Evolutionary conservation across 371 early-diverging fungal species (phyloP).

Genomic region (Thermomucor indicae-seudaticae): DNA sequence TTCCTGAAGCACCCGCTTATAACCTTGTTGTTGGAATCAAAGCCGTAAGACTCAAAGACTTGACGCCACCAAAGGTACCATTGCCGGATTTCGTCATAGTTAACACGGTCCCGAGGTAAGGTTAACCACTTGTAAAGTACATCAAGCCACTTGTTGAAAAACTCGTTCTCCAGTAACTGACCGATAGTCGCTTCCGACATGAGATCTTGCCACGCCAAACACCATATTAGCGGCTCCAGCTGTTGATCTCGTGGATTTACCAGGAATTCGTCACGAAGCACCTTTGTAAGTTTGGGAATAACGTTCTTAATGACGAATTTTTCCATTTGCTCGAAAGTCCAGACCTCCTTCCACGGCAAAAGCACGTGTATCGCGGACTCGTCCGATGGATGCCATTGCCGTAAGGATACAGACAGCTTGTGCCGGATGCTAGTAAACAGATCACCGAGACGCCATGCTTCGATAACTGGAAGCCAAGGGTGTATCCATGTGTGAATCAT

Average conservation of each 20-base stretch:
- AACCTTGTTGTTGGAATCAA: conserved; percentile 33
- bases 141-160: conserved; percentile 73
- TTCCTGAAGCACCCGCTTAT: conserved; percentile 56
- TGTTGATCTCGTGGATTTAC: conserved; percentile 78
- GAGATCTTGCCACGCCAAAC: conserved; percentile 63
- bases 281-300: conserved; percentile 65
- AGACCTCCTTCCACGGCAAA: conserved; percentile 69
- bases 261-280: conserved; percentile 58
- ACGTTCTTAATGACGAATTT: conserved; percentile 54
- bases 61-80: conserved; percentile 79
- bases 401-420: conserved; percentile 53
- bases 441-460: conserved; percentile 49
- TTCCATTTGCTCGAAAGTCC: conserved; percentile 56
- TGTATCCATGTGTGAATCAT: conserved; percentile 79
- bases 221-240: conserved; percentile 52
- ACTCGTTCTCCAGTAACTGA: conserved; percentile 69
- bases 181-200: conserved; percentile 52
- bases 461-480: conserved; percentile 80
- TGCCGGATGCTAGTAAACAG: conserved; percentile 61
- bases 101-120: conserved; percentile 38
- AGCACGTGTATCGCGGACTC: conserved; percentile 55
- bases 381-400: conserved; percentile 71
- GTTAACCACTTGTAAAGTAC: conserved; percentile 68
- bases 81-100: conserved; percentile 56
- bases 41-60: conserved; percentile 46